Evolutionary conservation across 1,284 basidiomycete species (phyloP).

Genomic region (Fereydounia khargensis): DNA sequence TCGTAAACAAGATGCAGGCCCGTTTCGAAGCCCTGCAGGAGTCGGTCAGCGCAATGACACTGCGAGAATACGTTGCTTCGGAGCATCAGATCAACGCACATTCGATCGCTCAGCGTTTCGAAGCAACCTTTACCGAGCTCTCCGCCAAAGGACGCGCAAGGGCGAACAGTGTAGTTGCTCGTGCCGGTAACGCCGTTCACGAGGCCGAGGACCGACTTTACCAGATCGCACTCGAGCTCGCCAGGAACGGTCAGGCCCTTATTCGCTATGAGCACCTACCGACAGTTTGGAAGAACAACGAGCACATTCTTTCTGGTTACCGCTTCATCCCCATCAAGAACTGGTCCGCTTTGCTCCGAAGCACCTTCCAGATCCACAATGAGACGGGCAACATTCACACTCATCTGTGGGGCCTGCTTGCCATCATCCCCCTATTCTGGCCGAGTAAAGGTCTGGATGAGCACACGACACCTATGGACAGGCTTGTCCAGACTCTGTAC

Average conservation of each 20-base stretch:
- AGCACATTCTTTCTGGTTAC: slow-evolving; percentile 53
- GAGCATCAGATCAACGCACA: slow-evolving; percentile 3
- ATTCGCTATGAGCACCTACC: slow-evolving; percentile 50
- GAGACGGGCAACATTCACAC: slow-evolving; percentile 57
- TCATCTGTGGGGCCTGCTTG: slow-evolving; percentile 47
- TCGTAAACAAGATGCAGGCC: slow-evolving; percentile 34
- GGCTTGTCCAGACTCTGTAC: slow-evolving; percentile 52
- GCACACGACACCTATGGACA: slow-evolving; percentile 52
- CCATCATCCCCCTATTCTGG: slow-evolving; percentile 51
- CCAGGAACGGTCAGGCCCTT: slow-evolving; percentile 41
- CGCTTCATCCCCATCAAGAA: slow-evolving; percentile 52
- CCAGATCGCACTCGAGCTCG: slow-evolving; percentile 44
- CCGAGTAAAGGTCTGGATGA: slow-evolving; percentile 44
- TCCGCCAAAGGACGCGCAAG: slow-evolving; percentile 16
- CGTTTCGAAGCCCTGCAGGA: slow-evolving; percentile 39
- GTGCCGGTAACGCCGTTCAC: slow-evolving; percentile 32
- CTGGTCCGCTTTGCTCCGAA: slow-evolving; percentile 40
- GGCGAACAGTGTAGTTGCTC: slow-evolving; percentile 26
- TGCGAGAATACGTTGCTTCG: slow-evolving; percentile 20
- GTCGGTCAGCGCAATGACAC: slow-evolving; percentile 32
- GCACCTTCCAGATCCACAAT: slow-evolving; percentile 55
- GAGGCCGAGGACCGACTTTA: slow-evolving; percentile 51
- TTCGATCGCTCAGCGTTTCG: slow-evolving; percentile 17
- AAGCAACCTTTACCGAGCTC: slow-evolving; percentile 19
- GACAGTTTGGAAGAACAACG: slow-evolving; percentile 54